Base-by-base conservation (phyloP, 73 alveolate genomes). In the Blepharisma stoltei region DNA sequence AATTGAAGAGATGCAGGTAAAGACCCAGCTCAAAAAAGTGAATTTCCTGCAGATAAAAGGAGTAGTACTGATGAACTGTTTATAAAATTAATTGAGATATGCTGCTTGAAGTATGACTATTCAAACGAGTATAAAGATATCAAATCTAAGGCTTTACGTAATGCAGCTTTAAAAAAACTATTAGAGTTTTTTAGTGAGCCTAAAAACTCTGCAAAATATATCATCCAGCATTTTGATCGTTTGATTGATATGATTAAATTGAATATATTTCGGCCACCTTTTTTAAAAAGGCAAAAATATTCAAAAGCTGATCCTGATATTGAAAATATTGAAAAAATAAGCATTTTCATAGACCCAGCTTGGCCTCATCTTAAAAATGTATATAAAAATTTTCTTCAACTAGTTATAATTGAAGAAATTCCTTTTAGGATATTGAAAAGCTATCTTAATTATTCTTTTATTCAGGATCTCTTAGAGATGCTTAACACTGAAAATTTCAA, bases 231-330 rank as follows among this genome's bases (percentile, higher is more conserved):
- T 69, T 81, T 92, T 18, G 97, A 92, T 69, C 78, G 68, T 49
- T 91, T 92, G 23, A 83, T 92, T 78, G 93, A 87, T 47, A 90
- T 92, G 96, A 92, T 92, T 25, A 89, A 90, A 78, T 90, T 90
- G 86, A 92, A 92, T 81, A 92, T 92, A 67, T 92, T 92, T 85
- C 76, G 98, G 54, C 95, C 97, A 54, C 89, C 90, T 48, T 97
- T 95, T 23, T 87, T 86, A 55, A 73, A 85, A 32, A 92, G 89
- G 65, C 78, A 83, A 55, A 21, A 76, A 47, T 81, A 78, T 18
- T 75, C 81, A 9, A 73, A 46, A 8, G 49, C 38, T 18, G 44
- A 75, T 78, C 75, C 54, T 8, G 89, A 84, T 54, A 55, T 80
- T 2, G 86, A 80, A 54, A 71, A 65, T 71, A 84, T 79, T 52